Evolutionary conservation across 495 filamentous ascomycete species (phyloP).

Genomic region (Patellaria atrata): DNA sequence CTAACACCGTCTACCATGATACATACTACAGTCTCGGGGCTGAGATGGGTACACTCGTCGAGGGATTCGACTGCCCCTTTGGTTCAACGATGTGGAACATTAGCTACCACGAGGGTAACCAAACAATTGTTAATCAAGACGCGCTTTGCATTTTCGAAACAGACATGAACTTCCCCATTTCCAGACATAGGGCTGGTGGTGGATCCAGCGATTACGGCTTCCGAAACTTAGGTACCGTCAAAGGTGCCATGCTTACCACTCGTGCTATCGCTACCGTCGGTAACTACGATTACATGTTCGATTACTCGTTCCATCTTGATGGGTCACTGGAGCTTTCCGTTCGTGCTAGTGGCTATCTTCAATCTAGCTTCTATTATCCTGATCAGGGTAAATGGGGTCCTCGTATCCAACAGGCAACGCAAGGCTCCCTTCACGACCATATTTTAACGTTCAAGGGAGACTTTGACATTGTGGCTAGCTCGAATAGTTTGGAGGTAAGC

Average conservation of each 20-base stretch:
- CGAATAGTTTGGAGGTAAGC: conserved; percentile 8
- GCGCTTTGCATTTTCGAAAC: conserved; percentile 15
- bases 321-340: conserved; percentile 11
- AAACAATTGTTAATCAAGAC: conserved; percentile 4
- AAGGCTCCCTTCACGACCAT: conserved; percentile 14
- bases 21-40: conserved; percentile 12
- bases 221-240: conserved; percentile 10
- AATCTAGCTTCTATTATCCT: conserved; percentile 9
- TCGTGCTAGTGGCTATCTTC: conserved; percentile 14
- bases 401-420: conserved; percentile 10
- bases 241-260: conserved; percentile 7
- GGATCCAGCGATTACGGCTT: conserved; percentile 9
- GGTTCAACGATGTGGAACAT: conserved; percentile 9
- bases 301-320: conserved; percentile 15
- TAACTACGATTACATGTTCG: conserved; percentile 18
- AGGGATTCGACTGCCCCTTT: conserved; percentile 14
- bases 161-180: conserved; percentile 9
- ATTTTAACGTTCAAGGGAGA: conserved; percentile 15
- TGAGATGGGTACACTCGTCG: conserved; percentile 6
- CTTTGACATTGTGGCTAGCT: conserved; percentile 12
- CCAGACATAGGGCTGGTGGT: conserved; percentile 6
- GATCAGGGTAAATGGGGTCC: conserved; percentile 12
- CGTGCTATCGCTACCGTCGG: conserved; percentile 14
- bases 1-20: conserved; percentile 14
- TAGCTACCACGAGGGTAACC: conserved; percentile 3